Evolutionary conservation across 2,329 filamentous ascomycete genomes (phyloP).

Genomic region (Sporothrix inflata): DNA sequence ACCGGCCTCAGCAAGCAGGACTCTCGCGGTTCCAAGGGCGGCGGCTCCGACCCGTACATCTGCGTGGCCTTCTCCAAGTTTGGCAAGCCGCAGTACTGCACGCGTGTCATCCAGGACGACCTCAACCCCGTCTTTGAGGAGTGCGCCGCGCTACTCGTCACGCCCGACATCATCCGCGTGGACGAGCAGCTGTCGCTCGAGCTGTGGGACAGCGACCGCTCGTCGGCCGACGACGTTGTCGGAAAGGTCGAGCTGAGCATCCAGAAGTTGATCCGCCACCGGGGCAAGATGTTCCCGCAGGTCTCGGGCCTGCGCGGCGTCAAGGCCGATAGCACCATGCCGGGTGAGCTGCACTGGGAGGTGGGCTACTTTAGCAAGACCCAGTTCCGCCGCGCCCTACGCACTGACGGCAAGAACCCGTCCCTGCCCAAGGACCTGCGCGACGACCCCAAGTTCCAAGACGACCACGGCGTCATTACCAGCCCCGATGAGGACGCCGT

Average conservation of each 20-base stretch:
- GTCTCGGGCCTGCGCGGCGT: conserved; percentile 81
- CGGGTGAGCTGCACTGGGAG: conserved; percentile 92
- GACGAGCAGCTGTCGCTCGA: conserved; percentile 93
- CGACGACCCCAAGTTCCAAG: conserved; percentile 76
- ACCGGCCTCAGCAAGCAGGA: conserved; percentile 91
- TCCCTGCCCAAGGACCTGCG: conserved; percentile 74
- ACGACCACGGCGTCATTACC: conserved; percentile 80
- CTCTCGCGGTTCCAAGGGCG: conserved; percentile 74
- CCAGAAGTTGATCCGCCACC: conserved; percentile 92
- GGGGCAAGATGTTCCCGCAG: conserved; percentile 89
- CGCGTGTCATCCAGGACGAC: conserved; percentile 91
- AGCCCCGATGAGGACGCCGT: conserved; percentile 80
- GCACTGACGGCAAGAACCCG: conserved; percentile 84
- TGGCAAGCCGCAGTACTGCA: conserved; percentile 96
- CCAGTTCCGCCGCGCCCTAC: conserved; percentile 78
- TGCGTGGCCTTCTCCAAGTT: conserved; percentile 96
- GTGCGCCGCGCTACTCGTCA: conserved; percentile 81
- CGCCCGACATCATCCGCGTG: conserved; percentile 85
- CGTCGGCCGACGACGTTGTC: conserved; percentile 90
- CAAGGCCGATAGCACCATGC: conserved; percentile 84
- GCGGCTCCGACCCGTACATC: conserved; percentile 93
- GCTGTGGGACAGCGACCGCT: conserved; percentile 93
- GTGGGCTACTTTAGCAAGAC: conserved; percentile 95
- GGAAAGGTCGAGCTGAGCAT: conserved; percentile 93
- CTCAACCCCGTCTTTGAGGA: conserved; percentile 94